Evolutionary conservation across 2,329 filamentous ascomycete species (phyloP).

Genomic region (Ceratocystis diversiconidia): DNA sequence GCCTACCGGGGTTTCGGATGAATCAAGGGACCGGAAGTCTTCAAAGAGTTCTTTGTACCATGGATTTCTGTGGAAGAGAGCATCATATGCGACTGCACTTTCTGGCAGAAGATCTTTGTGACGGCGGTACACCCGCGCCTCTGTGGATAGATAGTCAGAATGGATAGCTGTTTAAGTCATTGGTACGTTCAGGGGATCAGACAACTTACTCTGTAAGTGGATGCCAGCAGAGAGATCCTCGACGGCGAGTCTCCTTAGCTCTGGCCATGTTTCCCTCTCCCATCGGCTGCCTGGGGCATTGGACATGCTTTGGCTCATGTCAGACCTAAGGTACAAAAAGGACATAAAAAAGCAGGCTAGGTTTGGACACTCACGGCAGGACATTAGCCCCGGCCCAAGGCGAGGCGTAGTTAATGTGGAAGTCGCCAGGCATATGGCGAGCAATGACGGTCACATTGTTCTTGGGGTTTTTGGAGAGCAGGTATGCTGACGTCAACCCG

Average conservation of each 20-base stretch:
- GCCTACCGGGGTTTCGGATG: conserved; percentile 44
- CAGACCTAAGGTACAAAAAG: background rate
- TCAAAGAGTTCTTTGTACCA: conserved; percentile 63
- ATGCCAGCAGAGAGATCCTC: conserved; percentile 65
- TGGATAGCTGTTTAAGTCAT: background rate
- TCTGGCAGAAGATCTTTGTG: conserved; percentile 41
- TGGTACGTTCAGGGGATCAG: background rate
- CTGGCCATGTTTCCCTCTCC: conserved; percentile 52
- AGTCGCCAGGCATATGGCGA: conserved; percentile 89
- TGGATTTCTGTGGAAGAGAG: conserved; percentile 49
- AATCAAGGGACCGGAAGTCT: conserved; percentile 50
- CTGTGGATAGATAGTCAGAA: conserved; percentile 24
- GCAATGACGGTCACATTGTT: conserved; percentile 54
- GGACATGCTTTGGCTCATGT: conserved; percentile 30
- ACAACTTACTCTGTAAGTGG: conserved; percentile 53
- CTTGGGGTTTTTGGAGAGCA: conserved; percentile 32
- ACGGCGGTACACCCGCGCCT: conserved; percentile 37
- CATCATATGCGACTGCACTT: conserved; percentile 39
- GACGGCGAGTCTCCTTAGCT: conserved; percentile 43
- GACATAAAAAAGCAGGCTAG: background rate
- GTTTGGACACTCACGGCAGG: conserved; percentile 42
- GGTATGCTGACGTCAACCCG: conserved; percentile 37
- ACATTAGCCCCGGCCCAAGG: conserved; percentile 81
- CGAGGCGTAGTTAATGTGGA: conserved; percentile 78
- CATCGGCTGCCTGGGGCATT: conserved; percentile 33